Evolutionary conservation across 1,284 basidiomycete genomes (phyloP).

Genomic region (Pseudozyma tsukubaensis): DNA sequence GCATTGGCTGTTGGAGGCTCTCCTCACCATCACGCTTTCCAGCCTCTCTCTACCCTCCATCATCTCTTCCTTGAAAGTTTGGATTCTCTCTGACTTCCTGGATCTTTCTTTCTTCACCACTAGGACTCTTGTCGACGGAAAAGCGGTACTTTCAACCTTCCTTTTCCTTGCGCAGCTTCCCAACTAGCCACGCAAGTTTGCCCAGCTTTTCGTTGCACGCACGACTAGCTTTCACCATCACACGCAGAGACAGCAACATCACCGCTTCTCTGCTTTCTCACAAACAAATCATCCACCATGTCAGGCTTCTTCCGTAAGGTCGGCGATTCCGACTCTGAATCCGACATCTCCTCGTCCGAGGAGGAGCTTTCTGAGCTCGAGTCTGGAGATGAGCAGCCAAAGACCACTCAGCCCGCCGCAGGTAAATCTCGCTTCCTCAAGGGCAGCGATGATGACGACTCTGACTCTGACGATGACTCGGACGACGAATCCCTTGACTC

Average conservation of each 20-base stretch:
- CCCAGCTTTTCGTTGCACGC: conserved; percentile 1
- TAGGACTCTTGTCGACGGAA: conserved; percentile 31
- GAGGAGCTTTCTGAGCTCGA: conserved; percentile 67
- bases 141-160: conserved; percentile 45
- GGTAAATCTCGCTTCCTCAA: conserved; percentile 51
- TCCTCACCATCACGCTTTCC: conserved; percentile 24
- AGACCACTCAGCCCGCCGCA: conserved; percentile 52
- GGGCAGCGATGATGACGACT: conserved; percentile 53
- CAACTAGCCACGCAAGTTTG: not conserved
- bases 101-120: conserved; percentile 14
- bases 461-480: conserved; percentile 55
- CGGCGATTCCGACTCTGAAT: conserved; percentile 67
- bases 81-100: conserved; percentile 43
- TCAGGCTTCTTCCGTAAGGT: conserved; percentile 67
- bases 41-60: conserved; percentile 18
- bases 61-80: conserved; percentile 37
- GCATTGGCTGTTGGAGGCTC: too few species aligned
- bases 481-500: conserved; percentile 56
- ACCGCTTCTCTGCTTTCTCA: conserved; percentile 29
- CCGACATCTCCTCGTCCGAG: conserved; percentile 64
- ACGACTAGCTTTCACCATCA: conserved; percentile 1
- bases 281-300: conserved; percentile 40
- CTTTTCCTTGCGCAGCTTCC: conserved; percentile 39
- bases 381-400: conserved; percentile 62
- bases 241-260: conserved; percentile 22